phyloP scores from a whole-genome alignment of 2,329 filamentous ascomycete genomes.

The Lizonia empirigonia region DNA sequence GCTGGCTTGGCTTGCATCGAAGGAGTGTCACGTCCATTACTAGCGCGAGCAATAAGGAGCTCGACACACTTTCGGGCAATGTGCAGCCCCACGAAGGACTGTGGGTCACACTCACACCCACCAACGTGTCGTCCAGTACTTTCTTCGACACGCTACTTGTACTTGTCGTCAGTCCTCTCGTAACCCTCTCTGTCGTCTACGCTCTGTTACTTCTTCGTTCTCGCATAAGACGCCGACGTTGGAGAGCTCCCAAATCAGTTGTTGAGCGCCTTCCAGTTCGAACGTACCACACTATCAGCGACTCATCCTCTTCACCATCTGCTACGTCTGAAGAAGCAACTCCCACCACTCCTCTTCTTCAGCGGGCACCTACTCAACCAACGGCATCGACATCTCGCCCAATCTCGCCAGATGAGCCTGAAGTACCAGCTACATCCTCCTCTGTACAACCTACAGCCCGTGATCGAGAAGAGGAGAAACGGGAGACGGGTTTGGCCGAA shows the following conservation, averaged over 20 bases:
- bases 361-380: constrained; percentile 47
- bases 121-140: constrained; percentile 82
- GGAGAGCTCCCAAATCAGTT: constrained; percentile 96
- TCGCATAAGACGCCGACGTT: constrained; percentile 84
- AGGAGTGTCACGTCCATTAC: constrained; percentile 29
- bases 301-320: constrained; percentile 57
- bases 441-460: constrained; percentile 31
- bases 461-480: constrained; percentile 58
- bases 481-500: constrained; percentile 55
- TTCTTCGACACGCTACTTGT: constrained; percentile 98
- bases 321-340: constrained; percentile 70
- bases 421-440: constrained; percentile 53
- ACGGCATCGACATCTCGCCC: constrained; percentile 59
- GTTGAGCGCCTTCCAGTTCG: constrained; percentile 93
- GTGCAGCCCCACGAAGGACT: constrained; percentile 71
- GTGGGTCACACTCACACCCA: constrained; percentile 95
- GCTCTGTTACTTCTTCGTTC: constrained; percentile 84
- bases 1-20: constrained; percentile 27
- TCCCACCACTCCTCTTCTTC: constrained; percentile 80
- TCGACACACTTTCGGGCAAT: constrained; percentile 25
- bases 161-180: constrained; percentile 89
- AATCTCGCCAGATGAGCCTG: constrained; percentile 69
- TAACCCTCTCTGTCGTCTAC: constrained; percentile 93
- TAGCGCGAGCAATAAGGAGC: constrained; percentile 24
- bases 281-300: constrained; percentile 86